Base-by-base conservation (phyloP, 2,329 filamentous ascomycete genomes). In the Neoarthrinium moseri region DNA sequence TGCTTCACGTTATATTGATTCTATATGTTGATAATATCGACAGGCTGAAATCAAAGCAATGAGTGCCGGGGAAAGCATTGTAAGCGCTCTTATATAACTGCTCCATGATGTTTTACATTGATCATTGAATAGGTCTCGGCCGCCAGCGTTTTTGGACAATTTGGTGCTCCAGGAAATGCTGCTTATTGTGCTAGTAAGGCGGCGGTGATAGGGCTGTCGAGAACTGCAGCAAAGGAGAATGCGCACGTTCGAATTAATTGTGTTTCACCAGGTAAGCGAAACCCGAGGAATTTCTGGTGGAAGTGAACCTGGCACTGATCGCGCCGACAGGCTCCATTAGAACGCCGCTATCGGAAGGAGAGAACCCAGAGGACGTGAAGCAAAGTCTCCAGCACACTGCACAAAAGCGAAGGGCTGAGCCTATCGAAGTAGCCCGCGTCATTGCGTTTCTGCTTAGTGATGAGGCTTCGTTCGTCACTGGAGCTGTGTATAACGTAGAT, bases 21-120 rank as follows among this genome's bases (percentile, higher is more conserved):
- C 21, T 6, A 17, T 36, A 6, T 18, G 11, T 12, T 5, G 3
- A 24, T 3, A 4, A 15, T 4, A 38, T 12, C 10, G 61, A 45
- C 54, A 58, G 37, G 51, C 60, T 8, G 53, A 64, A 47, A 45
- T 64, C n/a, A 24, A 43, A 20, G 42, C 35, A 8, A 74, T 78
- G 45, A 52, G 51, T 12, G 56, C 62, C 7, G 58, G 62, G 0
- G 71, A 70, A 0, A 73, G 71, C 52, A 71, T 78, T 27, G 73
- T 78, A 43, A 77, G 72, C 55, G 23, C 4, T 26, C 13, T 21
- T n/a, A 12, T 40, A 18, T 8, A n/a, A 27, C 12, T 13, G 10
- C 12, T 20, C 5, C 1, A 12, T 21, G 5, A 27, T n/a, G n/a
- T n/a, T n/a, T n/a, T n/a, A n/a, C n/a, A n/a, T n/a, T n/a, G n/a